Conservation (phyloP, 2,329 filamentous ascomycete genomes). For the Phialophora tarda region DNA sequence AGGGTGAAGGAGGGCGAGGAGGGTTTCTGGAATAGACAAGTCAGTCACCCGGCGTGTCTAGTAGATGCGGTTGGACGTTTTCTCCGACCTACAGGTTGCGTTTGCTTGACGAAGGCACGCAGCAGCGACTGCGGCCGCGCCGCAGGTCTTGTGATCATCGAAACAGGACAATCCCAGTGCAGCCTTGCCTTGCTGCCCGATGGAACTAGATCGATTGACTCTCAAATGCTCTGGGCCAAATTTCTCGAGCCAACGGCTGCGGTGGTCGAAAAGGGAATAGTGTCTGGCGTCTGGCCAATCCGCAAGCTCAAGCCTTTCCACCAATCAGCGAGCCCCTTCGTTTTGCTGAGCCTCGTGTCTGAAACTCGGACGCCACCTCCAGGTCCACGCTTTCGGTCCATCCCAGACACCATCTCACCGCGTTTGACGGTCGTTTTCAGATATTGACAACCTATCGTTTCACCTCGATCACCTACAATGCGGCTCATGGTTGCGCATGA, state of each 20-base stretch:
- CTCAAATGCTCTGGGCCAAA: constrained; percentile 9
- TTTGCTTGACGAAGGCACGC: constrained; percentile 34
- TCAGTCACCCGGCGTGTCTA: background rate
- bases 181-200: constrained; percentile 19
- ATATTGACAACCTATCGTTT: constrained; percentile 31
- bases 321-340: constrained; percentile 29
- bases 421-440: constrained; percentile 22
- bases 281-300: background rate
- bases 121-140: constrained; percentile 38
- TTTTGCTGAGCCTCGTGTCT: constrained; percentile 26
- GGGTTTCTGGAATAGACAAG: background rate
- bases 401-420: constrained; percentile 11
- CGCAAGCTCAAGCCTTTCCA: background rate
- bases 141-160: constrained; percentile 37
- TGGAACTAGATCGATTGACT: background rate
- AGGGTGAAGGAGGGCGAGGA: constrained; percentile 1
- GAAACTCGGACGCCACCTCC: constrained; percentile 35
- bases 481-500: constrained; percentile 27
- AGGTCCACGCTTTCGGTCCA: constrained; percentile 8
- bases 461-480: constrained; percentile 11
- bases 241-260: constrained; percentile 18
- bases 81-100: background rate
- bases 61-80: background rate
- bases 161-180: constrained; percentile 16
- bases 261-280: constrained; percentile 25